phyloP scores from a whole-genome alignment of 78 protist species.

The Monocercomonoides exilis region DNA sequence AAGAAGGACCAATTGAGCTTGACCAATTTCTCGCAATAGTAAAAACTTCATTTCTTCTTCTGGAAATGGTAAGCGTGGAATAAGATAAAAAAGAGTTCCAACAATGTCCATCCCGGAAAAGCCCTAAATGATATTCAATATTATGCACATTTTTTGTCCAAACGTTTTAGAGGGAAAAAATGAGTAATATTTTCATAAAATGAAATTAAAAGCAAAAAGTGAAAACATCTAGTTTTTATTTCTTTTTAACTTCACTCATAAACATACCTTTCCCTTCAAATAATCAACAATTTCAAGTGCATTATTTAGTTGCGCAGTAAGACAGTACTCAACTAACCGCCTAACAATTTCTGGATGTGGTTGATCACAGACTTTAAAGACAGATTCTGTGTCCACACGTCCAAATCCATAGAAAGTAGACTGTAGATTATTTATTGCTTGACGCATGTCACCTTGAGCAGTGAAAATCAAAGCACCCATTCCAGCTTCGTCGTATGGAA shows the following conservation, averaged over 20 bases:
- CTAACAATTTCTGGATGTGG: constrained; percentile 84
- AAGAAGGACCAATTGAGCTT: constrained; percentile 57
- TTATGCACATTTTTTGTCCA: neutral
- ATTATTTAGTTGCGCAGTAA: constrained; percentile 21
- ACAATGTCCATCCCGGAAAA: neutral
- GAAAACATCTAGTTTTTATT: neutral
- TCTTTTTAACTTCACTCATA: constrained; percentile 18
- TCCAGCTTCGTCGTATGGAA: constrained; percentile 55
- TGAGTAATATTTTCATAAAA: neutral
- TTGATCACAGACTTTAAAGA: constrained; percentile 85
- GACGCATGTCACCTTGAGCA: constrained; percentile 89
- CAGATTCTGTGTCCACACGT: constrained; percentile 57
- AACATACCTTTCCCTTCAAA: constrained; percentile 49
- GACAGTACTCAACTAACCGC: constrained; percentile 33
- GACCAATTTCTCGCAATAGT: constrained; percentile 60
- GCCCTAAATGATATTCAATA: neutral
- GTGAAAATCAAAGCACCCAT: constrained; percentile 81
- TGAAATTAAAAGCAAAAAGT: neutral
- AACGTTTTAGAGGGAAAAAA: neutral
- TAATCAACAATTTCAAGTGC: constrained; percentile 14
- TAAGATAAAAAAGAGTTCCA: neutral
- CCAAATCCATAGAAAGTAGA: constrained; percentile 88
- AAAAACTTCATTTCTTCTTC: neutral
- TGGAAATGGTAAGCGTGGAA: neutral
- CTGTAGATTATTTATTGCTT: constrained; percentile 87